phyloP scores from a whole-genome alignment of 371 early-diverging fungal species.

The Circinella minor region DNA sequence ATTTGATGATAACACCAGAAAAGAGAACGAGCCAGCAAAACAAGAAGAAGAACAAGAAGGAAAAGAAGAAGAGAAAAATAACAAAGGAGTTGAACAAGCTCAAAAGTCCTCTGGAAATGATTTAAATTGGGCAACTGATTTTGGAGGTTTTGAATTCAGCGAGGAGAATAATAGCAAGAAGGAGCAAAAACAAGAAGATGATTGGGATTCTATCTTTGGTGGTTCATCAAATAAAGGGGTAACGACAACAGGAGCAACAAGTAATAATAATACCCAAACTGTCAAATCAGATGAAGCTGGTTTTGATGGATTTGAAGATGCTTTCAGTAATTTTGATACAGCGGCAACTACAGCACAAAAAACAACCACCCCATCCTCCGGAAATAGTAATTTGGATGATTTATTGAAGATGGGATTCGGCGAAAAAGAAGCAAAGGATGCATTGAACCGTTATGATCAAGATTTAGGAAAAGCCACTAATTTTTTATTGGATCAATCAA shows the following conservation, averaged over 20 bases:
- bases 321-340: constrained; percentile 2
- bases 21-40: not conserved
- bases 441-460: constrained; percentile 70
- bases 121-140: constrained; percentile 37
- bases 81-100: not conserved
- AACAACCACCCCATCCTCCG: constrained; percentile 21
- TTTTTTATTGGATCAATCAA: constrained; percentile 62
- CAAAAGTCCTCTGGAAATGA: constrained; percentile 5
- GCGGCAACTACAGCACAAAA: constrained; percentile 3
- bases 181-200: constrained; percentile 24
- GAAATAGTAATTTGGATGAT: constrained; percentile 41
- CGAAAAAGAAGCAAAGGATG: constrained; percentile 62
- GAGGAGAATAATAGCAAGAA: not conserved
- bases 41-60: not conserved
- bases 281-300: not conserved
- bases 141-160: constrained; percentile 39
- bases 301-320: constrained; percentile 7
- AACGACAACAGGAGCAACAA: not conserved
- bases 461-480: constrained; percentile 74
- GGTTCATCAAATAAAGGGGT: not conserved
- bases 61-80: not conserved
- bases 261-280: not conserved
- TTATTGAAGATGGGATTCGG: constrained; percentile 72
- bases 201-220: constrained; percentile 56
- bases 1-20: not conserved